Percentiles rank a stretch among this genome's conserved stretches.
Conservation (phyloP, 768 basidiomycete species). For the Boletus fagicola region DNA sequence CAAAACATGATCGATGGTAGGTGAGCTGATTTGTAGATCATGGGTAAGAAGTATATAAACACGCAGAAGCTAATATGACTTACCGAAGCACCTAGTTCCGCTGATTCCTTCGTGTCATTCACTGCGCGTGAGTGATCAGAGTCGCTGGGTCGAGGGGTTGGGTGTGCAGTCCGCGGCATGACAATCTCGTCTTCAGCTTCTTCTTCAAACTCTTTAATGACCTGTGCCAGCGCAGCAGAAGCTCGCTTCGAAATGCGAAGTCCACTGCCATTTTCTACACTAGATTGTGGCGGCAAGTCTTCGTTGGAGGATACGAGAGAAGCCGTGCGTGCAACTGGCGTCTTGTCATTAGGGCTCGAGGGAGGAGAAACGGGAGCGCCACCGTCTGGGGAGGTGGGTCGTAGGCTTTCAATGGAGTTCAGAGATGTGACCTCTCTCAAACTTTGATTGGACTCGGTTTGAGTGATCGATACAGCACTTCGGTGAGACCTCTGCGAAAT, state of each 20-base stretch:
- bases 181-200: slow-evolving; percentile 76
- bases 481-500: slow-evolving; percentile 44
- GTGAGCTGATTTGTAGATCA: slow-evolving; percentile 14
- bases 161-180: slow-evolving; percentile 59
- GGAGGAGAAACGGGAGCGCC: slow-evolving; percentile 40
- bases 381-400: slow-evolving; percentile 57
- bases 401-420: slow-evolving; percentile 45
- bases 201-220: slow-evolving; percentile 73
- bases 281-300: slow-evolving; percentile 22
- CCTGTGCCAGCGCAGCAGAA: slow-evolving; percentile 73
- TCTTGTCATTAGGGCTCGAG: slow-evolving; percentile 44
- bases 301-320: slow-evolving; percentile 40
- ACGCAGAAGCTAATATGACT: slow-evolving; percentile 12
- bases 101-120: slow-evolving; percentile 20
- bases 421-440: slow-evolving; percentile 44
- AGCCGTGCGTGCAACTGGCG: slow-evolving; percentile 41
- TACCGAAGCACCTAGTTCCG: slow-evolving; percentile 25
- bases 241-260: slow-evolving; percentile 48
- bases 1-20: slow-evolving; percentile 37
- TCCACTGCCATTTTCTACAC: slow-evolving; percentile 10
- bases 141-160: slow-evolving; percentile 40
- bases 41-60: slow-evolving; percentile 21
- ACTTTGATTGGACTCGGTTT: slow-evolving; percentile 46
- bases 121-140: slow-evolving; percentile 23
- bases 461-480: slow-evolving; percentile 41